Evolutionary conservation across 129 eudicot species (phyloP).

Genomic region (Ambrosia artemisiifolia): DNA sequence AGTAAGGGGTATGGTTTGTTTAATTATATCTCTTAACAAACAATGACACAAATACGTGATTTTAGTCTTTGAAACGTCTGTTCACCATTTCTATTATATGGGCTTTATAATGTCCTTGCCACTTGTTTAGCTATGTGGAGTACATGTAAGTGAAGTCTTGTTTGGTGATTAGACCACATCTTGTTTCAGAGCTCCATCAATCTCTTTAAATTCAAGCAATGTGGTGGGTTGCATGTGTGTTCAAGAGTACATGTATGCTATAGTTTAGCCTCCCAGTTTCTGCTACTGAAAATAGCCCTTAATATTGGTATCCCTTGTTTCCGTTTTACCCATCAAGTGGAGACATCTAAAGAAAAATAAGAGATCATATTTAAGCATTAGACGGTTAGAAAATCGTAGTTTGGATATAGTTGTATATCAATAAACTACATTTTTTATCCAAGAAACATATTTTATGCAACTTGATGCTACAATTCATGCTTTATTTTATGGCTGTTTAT

Average conservation of each 20-base stretch:
- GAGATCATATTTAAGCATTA: neutral
- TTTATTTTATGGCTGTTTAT: neutral
- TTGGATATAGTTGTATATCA: slow-evolving; percentile 13
- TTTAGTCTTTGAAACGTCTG: slow-evolving; percentile 1
- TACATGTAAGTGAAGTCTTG: too few species aligned
- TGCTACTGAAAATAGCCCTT: neutral
- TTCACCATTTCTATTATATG: neutral
- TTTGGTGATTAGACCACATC: neutral
- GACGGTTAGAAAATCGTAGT: neutral
- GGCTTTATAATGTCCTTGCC: too few species aligned
- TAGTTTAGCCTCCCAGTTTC: neutral
- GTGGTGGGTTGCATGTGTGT: neutral
- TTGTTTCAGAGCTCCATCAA: neutral
- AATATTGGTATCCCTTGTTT: neutral
- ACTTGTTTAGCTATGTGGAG: too few species aligned
- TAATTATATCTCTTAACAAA: slow-evolving; percentile 3
- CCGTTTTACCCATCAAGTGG: neutral
- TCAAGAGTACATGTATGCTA: neutral
- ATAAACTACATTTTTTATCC: neutral
- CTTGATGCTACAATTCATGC: slow-evolving; percentile 8
- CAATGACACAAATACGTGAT: neutral
- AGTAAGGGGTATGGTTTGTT: neutral
- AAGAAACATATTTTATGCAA: slow-evolving; percentile 9
- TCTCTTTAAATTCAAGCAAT: neutral
- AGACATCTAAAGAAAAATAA: neutral